Percentiles rank a stretch among this genome's conserved stretches.
Conservation (phyloP, 306 rosid species). For the Elaeagnus macrophylla region DNA sequence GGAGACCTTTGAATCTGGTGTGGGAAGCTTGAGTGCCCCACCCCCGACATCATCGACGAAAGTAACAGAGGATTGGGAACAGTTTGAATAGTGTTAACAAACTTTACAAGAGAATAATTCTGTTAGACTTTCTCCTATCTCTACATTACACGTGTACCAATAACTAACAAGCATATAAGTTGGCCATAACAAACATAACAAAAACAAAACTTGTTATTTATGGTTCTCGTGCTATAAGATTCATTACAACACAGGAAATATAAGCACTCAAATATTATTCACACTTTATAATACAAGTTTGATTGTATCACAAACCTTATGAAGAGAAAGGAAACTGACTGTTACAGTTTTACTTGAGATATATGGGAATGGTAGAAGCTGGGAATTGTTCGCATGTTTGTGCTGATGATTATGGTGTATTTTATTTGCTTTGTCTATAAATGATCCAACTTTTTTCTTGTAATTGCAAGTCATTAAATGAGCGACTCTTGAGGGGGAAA, state of each 20-base stretch:
- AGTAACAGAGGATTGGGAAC: constrained; percentile 42
- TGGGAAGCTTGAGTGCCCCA: constrained; percentile 57
- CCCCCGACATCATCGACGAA: constrained; percentile 41
- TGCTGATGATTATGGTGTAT: too few relatives aligned
- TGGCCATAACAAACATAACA: constrained; percentile 4
- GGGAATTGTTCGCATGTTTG: too few relatives aligned
- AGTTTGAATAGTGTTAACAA: constrained; percentile 34
- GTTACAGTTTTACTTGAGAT: background rate
- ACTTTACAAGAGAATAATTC: constrained; percentile 5
- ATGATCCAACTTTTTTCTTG: too few relatives aligned
- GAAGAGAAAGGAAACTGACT: constrained; percentile 4
- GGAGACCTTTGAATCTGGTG: constrained; percentile 62
- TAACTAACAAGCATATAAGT: too few relatives aligned
- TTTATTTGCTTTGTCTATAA: too few relatives aligned
- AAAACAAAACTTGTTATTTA: constrained; percentile 17
- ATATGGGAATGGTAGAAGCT: background rate
- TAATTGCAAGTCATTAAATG: too few relatives aligned
- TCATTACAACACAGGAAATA: too few relatives aligned
- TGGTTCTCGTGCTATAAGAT: background rate
- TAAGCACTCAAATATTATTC: too few relatives aligned
- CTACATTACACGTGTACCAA: too few relatives aligned
- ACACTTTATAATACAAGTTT: constrained; percentile 10
- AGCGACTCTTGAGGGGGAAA: too few relatives aligned
- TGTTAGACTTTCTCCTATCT: background rate
- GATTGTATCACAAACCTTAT: constrained; percentile 1